Conservation (phyloP, 1,139 yeast genomes). For the Lodderomyces oxycetoniae region DNA sequence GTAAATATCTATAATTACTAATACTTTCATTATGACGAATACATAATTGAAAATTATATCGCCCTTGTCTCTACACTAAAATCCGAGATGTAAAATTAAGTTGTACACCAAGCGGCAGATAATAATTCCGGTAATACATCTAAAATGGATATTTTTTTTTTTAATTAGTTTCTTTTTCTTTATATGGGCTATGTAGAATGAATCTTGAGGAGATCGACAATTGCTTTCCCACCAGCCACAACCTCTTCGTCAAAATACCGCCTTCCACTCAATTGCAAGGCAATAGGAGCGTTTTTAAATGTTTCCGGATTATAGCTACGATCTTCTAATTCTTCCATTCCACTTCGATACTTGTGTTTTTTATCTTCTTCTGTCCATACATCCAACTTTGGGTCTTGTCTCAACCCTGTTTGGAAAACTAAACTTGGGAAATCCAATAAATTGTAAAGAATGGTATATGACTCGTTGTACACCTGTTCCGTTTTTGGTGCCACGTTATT, state of each 20-base stretch:
- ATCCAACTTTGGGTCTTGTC: constrained; percentile 48
- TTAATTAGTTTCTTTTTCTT: too few species aligned
- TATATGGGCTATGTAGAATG: too few species aligned
- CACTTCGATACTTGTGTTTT: constrained; percentile 32
- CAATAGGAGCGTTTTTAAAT: constrained; percentile 37
- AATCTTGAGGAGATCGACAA: constrained; percentile 22
- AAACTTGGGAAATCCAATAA: constrained; percentile 59
- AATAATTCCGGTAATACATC: too few species aligned
- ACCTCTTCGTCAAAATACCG: constrained; percentile 40
- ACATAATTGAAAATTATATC: too few species aligned
- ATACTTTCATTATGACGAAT: too few species aligned
- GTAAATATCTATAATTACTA: too few species aligned
- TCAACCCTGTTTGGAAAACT: constrained; percentile 56
- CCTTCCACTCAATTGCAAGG: constrained; percentile 34
- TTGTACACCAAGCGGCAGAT: too few species aligned
- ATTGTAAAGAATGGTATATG: constrained; percentile 67
- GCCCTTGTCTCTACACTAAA: too few species aligned
- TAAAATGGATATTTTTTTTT: too few species aligned
- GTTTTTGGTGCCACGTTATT: constrained; percentile 69
- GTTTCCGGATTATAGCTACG: constrained; percentile 27
- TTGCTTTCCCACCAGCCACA: constrained; percentile 34
- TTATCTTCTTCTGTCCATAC: constrained; percentile 32
- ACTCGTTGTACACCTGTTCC: constrained; percentile 66
- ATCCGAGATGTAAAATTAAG: too few species aligned
- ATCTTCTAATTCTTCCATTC: constrained; percentile 40